These are phyloP conservation scores for Abortiporus biennis DNA, from an alignment of 1,284 basidiomycete genomes.

Conservation along the genomic window DNA sequence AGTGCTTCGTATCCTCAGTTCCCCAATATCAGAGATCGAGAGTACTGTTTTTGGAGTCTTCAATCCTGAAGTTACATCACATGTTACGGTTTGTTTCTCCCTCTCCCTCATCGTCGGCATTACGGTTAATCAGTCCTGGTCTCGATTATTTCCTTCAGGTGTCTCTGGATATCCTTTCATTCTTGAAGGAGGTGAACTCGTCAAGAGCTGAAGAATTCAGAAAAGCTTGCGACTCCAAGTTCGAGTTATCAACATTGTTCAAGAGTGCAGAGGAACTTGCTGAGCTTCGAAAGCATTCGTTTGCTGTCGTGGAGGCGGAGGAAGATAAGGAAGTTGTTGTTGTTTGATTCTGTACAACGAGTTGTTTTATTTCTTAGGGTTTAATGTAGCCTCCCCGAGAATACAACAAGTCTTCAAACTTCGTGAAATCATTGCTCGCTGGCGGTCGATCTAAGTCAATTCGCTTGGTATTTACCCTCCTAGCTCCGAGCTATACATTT, in stretches of 20 bases:
- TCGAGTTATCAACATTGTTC: slow-evolving; percentile 61
- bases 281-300: slow-evolving; percentile 20
- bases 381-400: too few relatives aligned
- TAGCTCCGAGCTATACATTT: too few relatives aligned
- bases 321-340: neutral
- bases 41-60: slow-evolving; percentile 48
- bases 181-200: slow-evolving; percentile 45
- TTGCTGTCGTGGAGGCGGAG: slow-evolving; percentile 7
- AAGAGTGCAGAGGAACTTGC: slow-evolving; percentile 43
- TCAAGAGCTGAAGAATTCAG: slow-evolving; percentile 54
- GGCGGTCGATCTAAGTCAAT: too few relatives aligned
- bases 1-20: slow-evolving; percentile 39
- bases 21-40: slow-evolving; percentile 53
- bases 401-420: too few relatives aligned
- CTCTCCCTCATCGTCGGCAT: neutral
- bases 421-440: too few relatives aligned
- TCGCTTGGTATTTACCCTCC: too few relatives aligned
- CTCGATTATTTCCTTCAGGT: slow-evolving; percentile 28
- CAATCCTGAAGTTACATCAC: slow-evolving; percentile 36
- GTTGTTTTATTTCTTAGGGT: too few relatives aligned
- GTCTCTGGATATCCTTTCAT: slow-evolving; percentile 37
- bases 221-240: slow-evolving; percentile 41
- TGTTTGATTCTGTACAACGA: too few relatives aligned
- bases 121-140: too few relatives aligned
- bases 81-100: slow-evolving; percentile 41